Evolutionary conservation across 257 asterid species (phyloP), one percentile per base, ranked within the genome.

Genomic region (Capsicum baccatum): DNA sequence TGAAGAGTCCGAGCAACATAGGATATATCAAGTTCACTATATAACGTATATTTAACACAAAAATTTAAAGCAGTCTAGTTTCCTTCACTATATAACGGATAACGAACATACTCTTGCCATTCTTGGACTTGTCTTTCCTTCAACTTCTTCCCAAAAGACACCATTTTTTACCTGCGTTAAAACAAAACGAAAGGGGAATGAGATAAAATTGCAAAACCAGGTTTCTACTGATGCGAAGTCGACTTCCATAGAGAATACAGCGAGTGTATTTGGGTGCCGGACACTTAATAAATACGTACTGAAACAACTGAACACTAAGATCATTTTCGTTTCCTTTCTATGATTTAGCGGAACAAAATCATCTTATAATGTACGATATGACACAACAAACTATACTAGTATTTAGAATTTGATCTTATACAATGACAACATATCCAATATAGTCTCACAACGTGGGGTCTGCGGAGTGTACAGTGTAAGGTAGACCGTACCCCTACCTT

Each of bases 81-180:
- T 76, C 21, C 15, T 8, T 63, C 44, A 21, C 47, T 5, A 64
- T 11, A 26, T 64, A 64, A 76, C 52, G 64, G 81, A 6, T 63
- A 52, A 10, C 10, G 4, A 19, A 74, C 60, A 54, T 76, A 76
- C 81, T 26, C 81, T 76, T 54, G 26, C 81, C 81, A 76, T 76
- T 76, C 81, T 76, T 76, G 81, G 64, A 76, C 26, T 26, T 52
- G 81, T 76, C 81, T 52, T 52, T 35, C 81, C 81, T 76, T 76
- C 81, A 76, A 76, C 15, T 76, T 76, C 26, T 76, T 76, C 64
- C 81, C 81, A 76, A 76, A 76, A 52, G 81, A 55, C 59, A 76
- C 81, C 81, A 76, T 76, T 54, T 76, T 76, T 54, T 76, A 52
- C 39, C 83, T 76, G 48, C 3, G 26, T 26, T 76, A 6, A 52